These are phyloP conservation scores for Aristolochia californica DNA, from an alignment of 164 flowering plant species.

Conservation along the genomic window DNA sequence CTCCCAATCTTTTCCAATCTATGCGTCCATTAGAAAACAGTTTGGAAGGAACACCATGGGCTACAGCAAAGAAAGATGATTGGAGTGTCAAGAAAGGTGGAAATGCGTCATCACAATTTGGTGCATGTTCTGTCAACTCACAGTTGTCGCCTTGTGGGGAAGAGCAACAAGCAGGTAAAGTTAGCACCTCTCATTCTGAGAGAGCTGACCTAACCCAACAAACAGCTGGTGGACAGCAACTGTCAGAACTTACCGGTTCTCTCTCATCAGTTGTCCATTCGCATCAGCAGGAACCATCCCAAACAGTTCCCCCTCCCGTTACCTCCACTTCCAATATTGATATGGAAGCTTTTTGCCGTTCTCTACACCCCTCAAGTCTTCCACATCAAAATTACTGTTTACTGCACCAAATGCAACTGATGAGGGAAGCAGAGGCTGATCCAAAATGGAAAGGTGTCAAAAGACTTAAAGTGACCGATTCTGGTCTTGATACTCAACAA, in stretches of 20 bases:
- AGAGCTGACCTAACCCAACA: constrained; percentile 10
- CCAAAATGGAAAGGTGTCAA: constrained; percentile 35
- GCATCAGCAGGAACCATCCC: constrained; percentile 16
- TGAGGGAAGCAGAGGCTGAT: constrained; percentile 42
- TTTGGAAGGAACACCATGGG: constrained; percentile 19
- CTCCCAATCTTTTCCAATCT: constrained; percentile 24
- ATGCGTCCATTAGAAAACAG: constrained; percentile 17
- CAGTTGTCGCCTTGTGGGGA: constrained; percentile 23
- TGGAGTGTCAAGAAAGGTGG: constrained; percentile 26
- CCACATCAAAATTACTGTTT: constrained; percentile 39
- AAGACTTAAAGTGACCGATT: constrained; percentile 42
- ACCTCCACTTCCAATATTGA: constrained; percentile 20
- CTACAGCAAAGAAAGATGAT: constrained; percentile 23
- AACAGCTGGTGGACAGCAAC: constrained; percentile 8
- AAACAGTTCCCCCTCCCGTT: constrained; percentile 1
- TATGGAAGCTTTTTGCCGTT: constrained; percentile 52
- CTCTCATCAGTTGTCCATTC: constrained; percentile 3
- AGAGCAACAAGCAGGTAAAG: constrained; percentile 21
- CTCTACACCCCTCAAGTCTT: constrained; percentile 31
- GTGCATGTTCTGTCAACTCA: constrained; percentile 17
- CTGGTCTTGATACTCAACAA: constrained; percentile 26
- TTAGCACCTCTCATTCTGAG: constrained; percentile 21
- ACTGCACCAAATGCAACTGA: constrained; percentile 51
- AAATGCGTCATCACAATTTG: constrained; percentile 20
- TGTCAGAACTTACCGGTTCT: constrained; percentile 5